Evolutionary conservation across 352 stramenopile species (phyloP).

Genomic region (Globisporangium carolinianum): DNA sequence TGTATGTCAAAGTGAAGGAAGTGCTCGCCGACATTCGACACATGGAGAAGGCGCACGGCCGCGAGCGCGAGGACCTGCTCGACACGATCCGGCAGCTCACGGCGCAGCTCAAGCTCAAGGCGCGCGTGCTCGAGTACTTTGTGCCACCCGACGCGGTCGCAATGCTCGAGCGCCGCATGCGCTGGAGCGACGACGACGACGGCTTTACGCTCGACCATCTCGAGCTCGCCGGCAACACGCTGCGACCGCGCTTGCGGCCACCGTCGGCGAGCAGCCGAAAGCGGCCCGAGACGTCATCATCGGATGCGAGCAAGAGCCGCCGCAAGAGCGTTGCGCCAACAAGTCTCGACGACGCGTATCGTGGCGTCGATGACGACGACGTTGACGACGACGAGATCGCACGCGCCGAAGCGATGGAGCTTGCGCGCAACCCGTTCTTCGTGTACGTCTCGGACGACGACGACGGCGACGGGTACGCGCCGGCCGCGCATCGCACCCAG

Average conservation of each 20-base stretch:
- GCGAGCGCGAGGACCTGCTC: conserved; percentile 92
- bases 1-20: conserved; percentile 89
- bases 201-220: conserved; percentile 64
- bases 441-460: conserved; percentile 81
- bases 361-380: neutral
- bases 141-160: conserved; percentile 58
- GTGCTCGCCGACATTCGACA: conserved; percentile 90
- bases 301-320: conserved; percentile 32
- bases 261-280: conserved; percentile 65
- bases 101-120: conserved; percentile 95
- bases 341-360: conserved; percentile 8
- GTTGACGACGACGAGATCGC: conserved; percentile 64
- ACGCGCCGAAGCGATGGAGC: conserved; percentile 57
- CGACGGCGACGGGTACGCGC: conserved; percentile 63
- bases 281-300: conserved; percentile 57
- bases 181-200: conserved; percentile 74
- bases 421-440: conserved; percentile 73
- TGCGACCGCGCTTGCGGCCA: conserved; percentile 51
- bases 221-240: conserved; percentile 65
- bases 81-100: conserved; percentile 94
- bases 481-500: conserved; percentile 33
- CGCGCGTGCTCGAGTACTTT: conserved; percentile 91
- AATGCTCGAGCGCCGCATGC: conserved; percentile 50
- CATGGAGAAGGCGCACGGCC: conserved; percentile 89
- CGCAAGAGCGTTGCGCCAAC: conserved; percentile 30